Evolutionary conservation across 1,139 yeast species (phyloP).

Genomic region (Saccharomyces hybrid): DNA sequence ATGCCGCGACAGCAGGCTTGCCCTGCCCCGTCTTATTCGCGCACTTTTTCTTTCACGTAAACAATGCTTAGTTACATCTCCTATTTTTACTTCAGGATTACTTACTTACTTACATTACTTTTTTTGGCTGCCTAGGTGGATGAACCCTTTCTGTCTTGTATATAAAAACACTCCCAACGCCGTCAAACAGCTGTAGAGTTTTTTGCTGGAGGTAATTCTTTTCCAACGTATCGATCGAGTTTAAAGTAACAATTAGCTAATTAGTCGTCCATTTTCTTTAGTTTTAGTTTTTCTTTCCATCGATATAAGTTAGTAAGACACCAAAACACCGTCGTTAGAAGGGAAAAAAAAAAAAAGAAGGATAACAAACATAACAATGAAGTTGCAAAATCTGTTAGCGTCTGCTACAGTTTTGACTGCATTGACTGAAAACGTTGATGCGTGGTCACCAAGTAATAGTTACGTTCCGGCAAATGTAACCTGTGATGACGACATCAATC

Average conservation of each 20-base stretch:
- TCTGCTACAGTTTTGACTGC: conserved; percentile 1
- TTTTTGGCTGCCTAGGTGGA: neutral
- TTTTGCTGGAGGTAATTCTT: neutral
- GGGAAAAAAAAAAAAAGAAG: neutral
- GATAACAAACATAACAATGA: neutral
- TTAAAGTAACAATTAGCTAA: neutral
- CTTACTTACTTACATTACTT: neutral
- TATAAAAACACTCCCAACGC: neutral
- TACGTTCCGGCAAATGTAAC: conserved; percentile 58
- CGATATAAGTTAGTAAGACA: neutral
- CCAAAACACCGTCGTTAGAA: neutral
- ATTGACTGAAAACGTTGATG: conserved; percentile 39
- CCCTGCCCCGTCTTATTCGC: neutral
- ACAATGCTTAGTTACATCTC: neutral
- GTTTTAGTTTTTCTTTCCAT: neutral
- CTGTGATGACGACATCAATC: conserved; percentile 41
- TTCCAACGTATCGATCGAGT: neutral
- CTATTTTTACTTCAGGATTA: neutral
- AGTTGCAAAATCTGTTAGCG: conserved; percentile 3
- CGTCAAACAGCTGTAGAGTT: neutral
- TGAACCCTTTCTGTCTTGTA: neutral
- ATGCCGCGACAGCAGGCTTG: neutral
- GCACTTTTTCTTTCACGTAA: neutral
- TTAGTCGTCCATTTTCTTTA: neutral
- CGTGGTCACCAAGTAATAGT: conserved; percentile 53